A percentile compares a stretch with the other conserved stretches of the same genome.
Evolutionary conservation across 768 basidiomycete genomes (phyloP).

Genomic region (Psilocybe sp.): DNA sequence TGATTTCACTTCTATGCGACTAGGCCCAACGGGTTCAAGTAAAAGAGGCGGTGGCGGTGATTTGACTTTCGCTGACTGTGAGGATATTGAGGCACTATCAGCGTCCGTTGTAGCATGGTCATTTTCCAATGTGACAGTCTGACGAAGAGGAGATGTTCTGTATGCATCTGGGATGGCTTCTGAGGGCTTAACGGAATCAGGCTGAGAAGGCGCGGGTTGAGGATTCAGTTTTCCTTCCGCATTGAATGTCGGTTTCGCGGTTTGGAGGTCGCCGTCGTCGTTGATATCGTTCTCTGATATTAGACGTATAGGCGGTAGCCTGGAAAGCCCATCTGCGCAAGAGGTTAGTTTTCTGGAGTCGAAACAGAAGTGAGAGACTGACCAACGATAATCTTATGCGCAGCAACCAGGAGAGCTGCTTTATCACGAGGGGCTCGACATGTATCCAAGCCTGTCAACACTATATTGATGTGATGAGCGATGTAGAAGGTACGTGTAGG

Average conservation of each 20-base stretch:
- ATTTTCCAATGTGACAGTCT: not conserved
- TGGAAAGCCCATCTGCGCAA: conserved; percentile 66
- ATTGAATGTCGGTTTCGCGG: conserved; percentile 17
- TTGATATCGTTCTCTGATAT: conserved; percentile 49
- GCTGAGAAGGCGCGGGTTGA: not conserved
- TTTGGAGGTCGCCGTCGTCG: conserved; percentile 18
- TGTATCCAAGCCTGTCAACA: conserved; percentile 36
- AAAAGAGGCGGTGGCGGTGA: conserved; percentile 13
- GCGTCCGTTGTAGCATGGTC: not conserved
- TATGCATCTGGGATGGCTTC: not conserved
- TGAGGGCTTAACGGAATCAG: not conserved
- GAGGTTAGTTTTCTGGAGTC: not conserved
- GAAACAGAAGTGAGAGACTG: conserved; percentile 19
- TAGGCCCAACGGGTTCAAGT: conserved; percentile 8
- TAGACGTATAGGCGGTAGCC: conserved; percentile 70
- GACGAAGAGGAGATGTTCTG: not conserved
- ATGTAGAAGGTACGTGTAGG: not conserved
- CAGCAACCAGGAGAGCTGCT: conserved; percentile 72
- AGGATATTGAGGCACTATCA: not conserved
- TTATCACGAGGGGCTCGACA: conserved; percentile 71
- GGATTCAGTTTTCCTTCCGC: not conserved
- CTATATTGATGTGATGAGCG: conserved; percentile 11
- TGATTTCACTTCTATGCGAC: conserved; percentile 14
- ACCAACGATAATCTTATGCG: conserved; percentile 89
- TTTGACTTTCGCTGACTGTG: conserved; percentile 11